Conservation (phyloP, 2,329 filamentous ascomycete species). For the Aspergillus candidus region DNA sequence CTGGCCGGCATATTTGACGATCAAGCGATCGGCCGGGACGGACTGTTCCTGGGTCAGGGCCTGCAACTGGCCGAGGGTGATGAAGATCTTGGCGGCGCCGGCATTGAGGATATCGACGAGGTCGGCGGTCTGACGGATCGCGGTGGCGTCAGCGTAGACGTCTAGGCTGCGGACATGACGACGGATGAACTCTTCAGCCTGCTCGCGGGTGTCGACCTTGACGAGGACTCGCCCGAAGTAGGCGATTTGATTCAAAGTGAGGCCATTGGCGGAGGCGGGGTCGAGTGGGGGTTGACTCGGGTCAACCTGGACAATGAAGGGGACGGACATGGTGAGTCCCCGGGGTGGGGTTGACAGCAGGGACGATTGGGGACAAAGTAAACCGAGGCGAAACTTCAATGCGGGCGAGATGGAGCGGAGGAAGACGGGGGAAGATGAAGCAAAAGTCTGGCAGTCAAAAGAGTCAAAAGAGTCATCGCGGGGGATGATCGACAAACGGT, state of each 20-base stretch:
- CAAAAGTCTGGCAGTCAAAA: too few species aligned
- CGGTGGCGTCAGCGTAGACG: conserved; percentile 71
- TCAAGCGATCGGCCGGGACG: conserved; percentile 51
- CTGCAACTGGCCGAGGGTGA: conserved; percentile 62
- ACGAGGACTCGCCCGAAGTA: conserved; percentile 56
- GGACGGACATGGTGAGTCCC: conserved; percentile 33
- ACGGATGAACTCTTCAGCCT: conserved; percentile 49
- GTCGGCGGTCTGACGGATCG: conserved; percentile 62
- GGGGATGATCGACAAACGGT: conserved; percentile 2
- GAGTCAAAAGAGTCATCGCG: conserved; percentile 7
- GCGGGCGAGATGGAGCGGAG: neutral
- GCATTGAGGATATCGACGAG: conserved; percentile 75
- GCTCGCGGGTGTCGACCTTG: conserved; percentile 38
- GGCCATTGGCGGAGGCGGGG: conserved; percentile 43
- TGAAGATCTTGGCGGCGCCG: conserved; percentile 79
- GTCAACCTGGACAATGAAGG: conserved; percentile 38
- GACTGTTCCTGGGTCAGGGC: conserved; percentile 47
- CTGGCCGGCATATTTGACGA: conserved; percentile 45
- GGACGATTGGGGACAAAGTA: neutral
- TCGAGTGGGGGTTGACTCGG: conserved; percentile 18
- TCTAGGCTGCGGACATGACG: conserved; percentile 51
- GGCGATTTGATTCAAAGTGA: conserved; percentile 49
- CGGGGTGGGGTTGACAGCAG: neutral
- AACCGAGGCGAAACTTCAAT: neutral
- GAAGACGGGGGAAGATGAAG: conserved; percentile 8